Evolutionary conservation across 495 filamentous ascomycete genomes (phyloP).

Genomic region (Paragyromitra xinjiangensis): DNA sequence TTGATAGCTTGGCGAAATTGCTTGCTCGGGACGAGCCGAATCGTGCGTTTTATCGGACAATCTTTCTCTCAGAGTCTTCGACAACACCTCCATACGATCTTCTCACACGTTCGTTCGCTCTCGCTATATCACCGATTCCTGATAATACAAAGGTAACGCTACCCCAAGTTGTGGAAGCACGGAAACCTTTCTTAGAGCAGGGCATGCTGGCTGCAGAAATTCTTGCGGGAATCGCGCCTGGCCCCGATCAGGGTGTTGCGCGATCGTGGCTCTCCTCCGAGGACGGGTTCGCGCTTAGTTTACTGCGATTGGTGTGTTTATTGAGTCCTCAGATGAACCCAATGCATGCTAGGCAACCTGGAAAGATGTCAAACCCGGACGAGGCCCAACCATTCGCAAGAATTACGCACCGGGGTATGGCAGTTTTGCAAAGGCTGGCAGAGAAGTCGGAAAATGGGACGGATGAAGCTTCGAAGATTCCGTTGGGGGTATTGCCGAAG

Average conservation of each 20-base stretch:
- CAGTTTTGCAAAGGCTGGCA: slow-evolving; percentile 72
- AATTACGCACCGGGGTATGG: slow-evolving; percentile 75
- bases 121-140: slow-evolving; percentile 85
- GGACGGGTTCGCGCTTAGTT: slow-evolving; percentile 82
- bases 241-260: slow-evolving; percentile 74
- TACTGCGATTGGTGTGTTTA: slow-evolving; percentile 74
- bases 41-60: slow-evolving; percentile 77
- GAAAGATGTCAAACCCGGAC: slow-evolving; percentile 59
- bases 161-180: slow-evolving; percentile 74
- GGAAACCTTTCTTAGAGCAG: slow-evolving; percentile 88
- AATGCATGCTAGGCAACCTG: slow-evolving; percentile 56
- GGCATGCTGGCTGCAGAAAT: slow-evolving; percentile 92
- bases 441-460: slow-evolving; percentile 76
- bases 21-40: slow-evolving; percentile 95
- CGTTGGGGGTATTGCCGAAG: slow-evolving; percentile 71
- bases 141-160: slow-evolving; percentile 65
- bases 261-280: slow-evolving; percentile 82
- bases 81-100: slow-evolving; percentile 75
- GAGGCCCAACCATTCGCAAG: slow-evolving; percentile 60
- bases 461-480: slow-evolving; percentile 64
- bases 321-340: slow-evolving; percentile 70
- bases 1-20: slow-evolving; percentile 90
- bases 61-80: slow-evolving; percentile 76
- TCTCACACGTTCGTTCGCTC: slow-evolving; percentile 85
- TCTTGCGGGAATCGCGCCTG: slow-evolving; percentile 76